Evolutionary conservation across 192 early-diverging fungal species (phyloP), one percentile per base, ranked within the genome.

Genomic region (Fimicolochytrium jonesii): DNA sequence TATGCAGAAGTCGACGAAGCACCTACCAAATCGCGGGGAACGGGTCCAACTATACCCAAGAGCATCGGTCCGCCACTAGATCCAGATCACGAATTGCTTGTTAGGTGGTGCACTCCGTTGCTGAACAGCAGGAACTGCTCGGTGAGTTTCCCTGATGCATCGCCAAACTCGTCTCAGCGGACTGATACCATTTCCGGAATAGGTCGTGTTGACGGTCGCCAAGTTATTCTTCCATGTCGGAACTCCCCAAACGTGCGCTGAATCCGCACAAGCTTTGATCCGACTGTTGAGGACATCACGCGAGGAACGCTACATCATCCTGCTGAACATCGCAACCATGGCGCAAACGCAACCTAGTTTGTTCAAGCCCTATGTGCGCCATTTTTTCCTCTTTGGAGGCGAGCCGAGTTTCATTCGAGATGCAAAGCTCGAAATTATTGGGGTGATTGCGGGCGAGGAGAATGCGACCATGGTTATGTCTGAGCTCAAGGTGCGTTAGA

Each of bases 341-440:
- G 85, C 91, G 13, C 76, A 71, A 26, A 73, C 77, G 47, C 60
- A 77, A 32, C 92, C 92, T 6, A 72, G 77, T 28, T 62, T 90
- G 13, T 90, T 97, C 66, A 68, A 83, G 44, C 75, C 83, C 17
- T 80, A 87, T 68, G 68, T 88, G 39, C 85, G 83, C 35, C 83
- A 86, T 67, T 97, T 97, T 70, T 92, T 87, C 61, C 76, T 92
- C 15, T 83, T 86, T 29, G 83, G 87, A 0, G 81, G 82, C 5
- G 94, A 97, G 39, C 82, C 92, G 11, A 72, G 72, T 11, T 90
- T 87, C 69, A 82, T 92, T 49, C 83, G 90, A 32, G 80, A 89
- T 48, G 53, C 90, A 44, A 95, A 98, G 70, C 70, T 98, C 61
- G 87, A 90, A 31, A 91, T 97, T 30, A 59, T 98, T 63, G 86